Conservation (phyloP, 352 stramenopile species). For the Sclerospora graminicola region DNA sequence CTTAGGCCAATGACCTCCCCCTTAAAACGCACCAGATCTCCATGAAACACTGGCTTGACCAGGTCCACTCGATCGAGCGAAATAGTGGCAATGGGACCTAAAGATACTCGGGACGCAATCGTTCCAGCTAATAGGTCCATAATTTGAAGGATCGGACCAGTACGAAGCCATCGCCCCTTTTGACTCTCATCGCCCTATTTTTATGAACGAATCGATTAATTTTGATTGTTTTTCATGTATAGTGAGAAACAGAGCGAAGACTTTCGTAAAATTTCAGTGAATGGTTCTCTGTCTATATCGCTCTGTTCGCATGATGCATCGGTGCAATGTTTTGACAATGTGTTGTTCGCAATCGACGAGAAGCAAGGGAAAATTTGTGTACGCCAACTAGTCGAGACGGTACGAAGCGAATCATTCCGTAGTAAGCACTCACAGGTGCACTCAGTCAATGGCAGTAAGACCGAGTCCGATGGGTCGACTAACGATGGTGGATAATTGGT, state of each 20-base stretch:
- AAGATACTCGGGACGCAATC: conserved; percentile 27
- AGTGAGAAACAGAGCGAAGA: too few species aligned
- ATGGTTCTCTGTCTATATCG: background rate
- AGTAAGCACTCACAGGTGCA: conserved; percentile 32
- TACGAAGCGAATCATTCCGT: conserved; percentile 44
- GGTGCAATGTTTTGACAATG: too few species aligned
- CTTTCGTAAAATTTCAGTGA: conserved; percentile 23
- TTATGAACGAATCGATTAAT: background rate
- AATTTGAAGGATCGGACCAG: conserved; percentile 30
- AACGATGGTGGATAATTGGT: conserved; percentile 16
- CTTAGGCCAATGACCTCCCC: conserved; percentile 34
- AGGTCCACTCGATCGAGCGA: conserved; percentile 54
- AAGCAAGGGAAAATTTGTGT: too few species aligned
- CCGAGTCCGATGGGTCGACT: conserved; percentile 1
- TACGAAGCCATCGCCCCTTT: too few species aligned
- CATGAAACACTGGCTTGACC: too few species aligned
- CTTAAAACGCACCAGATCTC: too few species aligned
- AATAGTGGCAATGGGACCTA: conserved; percentile 33
- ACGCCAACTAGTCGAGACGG: conserved; percentile 19
- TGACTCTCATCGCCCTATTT: too few species aligned
- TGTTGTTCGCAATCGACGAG: too few species aligned
- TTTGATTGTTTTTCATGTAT: too few species aligned
- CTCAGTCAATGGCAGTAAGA: conserved; percentile 10
- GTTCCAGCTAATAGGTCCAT: conserved; percentile 44
- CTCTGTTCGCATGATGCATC: conserved; percentile 15